phyloP scores from a whole-genome alignment of 352 stramenopile species.

The Pythium insidiosum region DNA sequence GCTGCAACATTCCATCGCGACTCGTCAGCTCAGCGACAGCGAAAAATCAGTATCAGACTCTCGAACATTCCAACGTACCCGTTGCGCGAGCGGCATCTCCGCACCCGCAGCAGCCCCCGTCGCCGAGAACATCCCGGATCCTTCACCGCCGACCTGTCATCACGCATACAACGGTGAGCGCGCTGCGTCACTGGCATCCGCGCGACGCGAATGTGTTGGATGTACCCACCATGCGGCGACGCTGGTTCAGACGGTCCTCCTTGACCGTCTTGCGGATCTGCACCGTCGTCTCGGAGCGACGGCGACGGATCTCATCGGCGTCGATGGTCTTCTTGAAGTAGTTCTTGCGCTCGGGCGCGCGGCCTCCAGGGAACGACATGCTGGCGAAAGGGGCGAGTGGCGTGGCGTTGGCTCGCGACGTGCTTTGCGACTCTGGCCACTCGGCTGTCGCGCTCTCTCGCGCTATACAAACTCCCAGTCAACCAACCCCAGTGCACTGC shows the following conservation, averaged over 20 bases:
- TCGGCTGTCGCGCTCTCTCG: too few species aligned
- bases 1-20: slow-evolving; percentile 39
- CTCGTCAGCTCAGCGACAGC: too few species aligned
- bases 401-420: background rate
- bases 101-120: too few species aligned
- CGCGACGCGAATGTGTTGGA: background rate
- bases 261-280: slow-evolving; percentile 83
- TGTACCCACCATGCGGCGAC: slow-evolving; percentile 50
- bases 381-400: slow-evolving; percentile 1
- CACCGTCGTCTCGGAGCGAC: slow-evolving; percentile 71
- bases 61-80: slow-evolving; percentile 2
- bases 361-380: slow-evolving; percentile 68
- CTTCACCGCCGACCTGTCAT: slow-evolving; percentile 19
- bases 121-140: slow-evolving; percentile 35
- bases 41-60: slow-evolving; percentile 5
- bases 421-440: slow-evolving; percentile 9
- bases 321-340: slow-evolving; percentile 81
- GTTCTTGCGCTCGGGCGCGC: slow-evolving; percentile 65
- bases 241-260: slow-evolving; percentile 75
- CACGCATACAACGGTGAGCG: slow-evolving; percentile 4
- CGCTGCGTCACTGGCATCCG: background rate
- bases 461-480: too few species aligned
- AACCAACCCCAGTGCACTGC: too few species aligned
- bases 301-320: slow-evolving; percentile 61
- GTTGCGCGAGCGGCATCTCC: too few species aligned